Base-by-base conservation (phyloP, 768 basidiomycete genomes). In the Pleurotus sapidus region DNA sequence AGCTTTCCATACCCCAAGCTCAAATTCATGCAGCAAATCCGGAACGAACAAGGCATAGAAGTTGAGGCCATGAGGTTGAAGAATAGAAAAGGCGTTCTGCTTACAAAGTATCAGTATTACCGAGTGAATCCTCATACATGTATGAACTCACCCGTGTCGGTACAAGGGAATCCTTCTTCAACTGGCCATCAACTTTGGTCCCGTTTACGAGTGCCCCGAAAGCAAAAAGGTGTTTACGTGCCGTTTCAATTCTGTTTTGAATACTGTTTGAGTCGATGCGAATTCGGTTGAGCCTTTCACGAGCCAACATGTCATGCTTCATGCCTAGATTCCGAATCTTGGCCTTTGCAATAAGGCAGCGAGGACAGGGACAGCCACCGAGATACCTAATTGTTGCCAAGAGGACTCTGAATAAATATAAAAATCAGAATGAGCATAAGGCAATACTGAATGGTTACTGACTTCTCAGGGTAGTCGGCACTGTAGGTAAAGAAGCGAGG, bases 391-490 rank as follows among this genome's bases (percentile, higher is more conserved):
- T 62, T 0, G 65, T 64, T 1, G 71, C 66, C 0, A 74, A 61
- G 1, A 67, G 57, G 27, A 63, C 59, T 53, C 71, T n/a, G n/a
- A n/a, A n/a, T n/a, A n/a, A n/a, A n/a, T n/a, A n/a, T n/a, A n/a
- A n/a, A n/a, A n/a, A n/a, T n/a, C n/a, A n/a, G n/a, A n/a, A n/a
- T n/a, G n/a, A n/a, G n/a, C n/a, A n/a, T 70, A 46, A 14, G 38
- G 24, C 0, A 18, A 49, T 4, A 56, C 18, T 14, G 4, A 37
- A 27, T 34, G 43, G 54, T 48, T 7, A 12, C 64, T 49, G 20
- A 71, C 69, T 70, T 69, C 43, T 71, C 69, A 30, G 69, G 69
- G 58, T 71, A 71, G 49, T 71, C 70, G 5, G 70, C 70, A 2
- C 68, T 65, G 45, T 70, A 71, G 0, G 64, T 67, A n/a, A 70